Conservation (phyloP, 2,329 filamentous ascomycete species). For the Sporothrix dimorphospora region DNA sequence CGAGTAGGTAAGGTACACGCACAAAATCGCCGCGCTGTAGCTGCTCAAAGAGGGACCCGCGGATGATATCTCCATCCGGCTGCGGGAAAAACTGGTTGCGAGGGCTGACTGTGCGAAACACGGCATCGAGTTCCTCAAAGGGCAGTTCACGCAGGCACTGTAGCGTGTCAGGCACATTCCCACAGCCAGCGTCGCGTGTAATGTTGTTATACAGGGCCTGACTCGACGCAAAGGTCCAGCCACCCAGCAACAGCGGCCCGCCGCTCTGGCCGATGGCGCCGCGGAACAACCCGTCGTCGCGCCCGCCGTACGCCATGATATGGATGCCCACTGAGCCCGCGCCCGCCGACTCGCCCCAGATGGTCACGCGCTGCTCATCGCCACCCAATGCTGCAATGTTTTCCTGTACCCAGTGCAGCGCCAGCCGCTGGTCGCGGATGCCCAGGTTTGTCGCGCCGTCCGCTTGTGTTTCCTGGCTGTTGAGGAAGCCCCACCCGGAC, state of each 20-base stretch:
- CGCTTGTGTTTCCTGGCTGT: conserved; percentile 47
- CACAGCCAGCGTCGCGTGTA: not conserved
- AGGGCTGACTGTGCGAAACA: not conserved
- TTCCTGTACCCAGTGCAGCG: conserved; percentile 54
- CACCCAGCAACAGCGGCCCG: not conserved
- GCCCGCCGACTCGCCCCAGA: conserved; percentile 59
- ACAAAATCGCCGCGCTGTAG: conserved; percentile 41
- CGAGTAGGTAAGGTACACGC: conserved; percentile 50
- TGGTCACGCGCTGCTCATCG: conserved; percentile 49
- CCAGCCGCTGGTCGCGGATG: conserved; percentile 53
- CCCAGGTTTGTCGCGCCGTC: conserved; percentile 55
- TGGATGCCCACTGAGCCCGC: conserved; percentile 54
- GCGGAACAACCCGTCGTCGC: conserved; percentile 56
- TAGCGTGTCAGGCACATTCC: not conserved
- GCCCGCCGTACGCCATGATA: conserved; percentile 54
- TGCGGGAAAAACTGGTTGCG: not conserved
- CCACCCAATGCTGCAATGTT: conserved; percentile 56
- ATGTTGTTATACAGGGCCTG: conserved; percentile 4
- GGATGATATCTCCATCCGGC: not conserved
- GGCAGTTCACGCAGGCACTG: not conserved
- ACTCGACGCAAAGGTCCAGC: conserved; percentile 1
- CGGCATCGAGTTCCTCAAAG: not conserved
- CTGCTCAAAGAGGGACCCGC: not conserved
- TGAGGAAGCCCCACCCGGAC: conserved; percentile 55
- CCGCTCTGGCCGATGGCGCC: conserved; percentile 48